Base-by-base conservation (phyloP, 805 yeast species). In the Yarrowia bubula region DNA sequence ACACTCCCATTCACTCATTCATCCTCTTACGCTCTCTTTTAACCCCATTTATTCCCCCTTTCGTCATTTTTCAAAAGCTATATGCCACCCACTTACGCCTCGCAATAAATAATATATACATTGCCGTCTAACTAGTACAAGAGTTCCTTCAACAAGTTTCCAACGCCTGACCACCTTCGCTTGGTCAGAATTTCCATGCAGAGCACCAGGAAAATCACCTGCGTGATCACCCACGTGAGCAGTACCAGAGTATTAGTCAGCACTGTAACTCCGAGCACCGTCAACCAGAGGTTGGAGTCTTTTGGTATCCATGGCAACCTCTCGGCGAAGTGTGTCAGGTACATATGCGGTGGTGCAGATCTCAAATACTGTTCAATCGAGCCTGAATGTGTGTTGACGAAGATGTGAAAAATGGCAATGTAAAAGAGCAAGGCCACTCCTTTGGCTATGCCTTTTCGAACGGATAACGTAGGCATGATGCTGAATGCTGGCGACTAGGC, bases 181-280 rank as follows among this genome's bases (percentile, higher is more conserved):
- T 53, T 53, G 47, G 61, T 55, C 31, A 55, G 46, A 5, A 55
- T 55, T n/a, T 55, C 61, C 61, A 55, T 55, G 47, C 61, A 55
- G 31, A 55, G 47, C 14, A 55, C 46, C 17, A 55, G 61, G n/a
- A 55, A 55, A 9, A 55, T 39, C 38, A 55, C 61, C 47, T 55
- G 61, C 11, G 61, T 55, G 47, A 41, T 31, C 38, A 55, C 47
- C 61, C 61, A 55, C 31, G 61, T 55, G 8, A 55, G 47, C 61
- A 55, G 47, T 28, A 55, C 47, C 28, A 55, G 38, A 11, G 47
- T 15, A 38, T 55, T 55, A 38, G 39, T 11, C 8, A 55, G 17
- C 39, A 55, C 47, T 8, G 61, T 14, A 13, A 55, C 38, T 31
- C 31, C 39, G 31, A 55, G 47, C 37, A 55, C 47, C 47, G 47